Base-by-base conservation (phyloP, 352 stramenopile genomes). In the Pythium apleroticum region DNA sequence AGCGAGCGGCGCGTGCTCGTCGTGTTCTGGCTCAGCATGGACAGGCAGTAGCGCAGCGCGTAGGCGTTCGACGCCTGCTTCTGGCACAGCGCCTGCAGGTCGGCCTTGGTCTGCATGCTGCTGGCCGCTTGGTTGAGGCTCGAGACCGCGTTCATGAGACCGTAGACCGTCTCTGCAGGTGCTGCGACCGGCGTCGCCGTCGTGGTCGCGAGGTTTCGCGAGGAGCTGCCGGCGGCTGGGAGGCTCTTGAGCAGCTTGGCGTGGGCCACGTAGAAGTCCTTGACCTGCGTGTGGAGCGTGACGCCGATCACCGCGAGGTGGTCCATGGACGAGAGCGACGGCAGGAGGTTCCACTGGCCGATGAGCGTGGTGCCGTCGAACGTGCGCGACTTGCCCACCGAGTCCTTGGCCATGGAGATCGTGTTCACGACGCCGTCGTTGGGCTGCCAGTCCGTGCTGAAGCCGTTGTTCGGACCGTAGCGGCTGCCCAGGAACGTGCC, bases 361-460 rank as follows among this genome's bases (percentile, higher is more conserved):
- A 72, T 65, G 11, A 66, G 50, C 12, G 73, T 71, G 37, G 55
- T 60, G n/a, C 73, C 76, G 33, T 69, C 59, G 57, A 72, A 84
- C 37, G 65, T 68, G 3, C 75, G 65, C 9, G 74, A 39, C n/a
- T 73, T 52, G 15, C 73, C 73, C 1, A 74, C 67, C 30, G 68
- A 68, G 59, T 81, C 73, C 53, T 78, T 73, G 31, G 46, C 72
- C 76, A 81, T 80, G 14, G 76, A 84, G 41, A 73, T 66, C 0
- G 72, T 81, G 69, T 80, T 80, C 9, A 83, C 75, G 31, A 73
- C 73, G 17, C 75, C 75, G 24, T 83, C 75, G 35, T 81, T 84
- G 0, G 63, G 62, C 60, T 84, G 76, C 76, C 76, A 84, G 33
- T 71, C 62, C 1, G 68, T 73, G 4, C 60, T 63, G 39, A 84